Evolutionary conservation across 192 early-diverging fungal species (phyloP).

Genomic region (Tieghemiomyces parasiticus): DNA sequence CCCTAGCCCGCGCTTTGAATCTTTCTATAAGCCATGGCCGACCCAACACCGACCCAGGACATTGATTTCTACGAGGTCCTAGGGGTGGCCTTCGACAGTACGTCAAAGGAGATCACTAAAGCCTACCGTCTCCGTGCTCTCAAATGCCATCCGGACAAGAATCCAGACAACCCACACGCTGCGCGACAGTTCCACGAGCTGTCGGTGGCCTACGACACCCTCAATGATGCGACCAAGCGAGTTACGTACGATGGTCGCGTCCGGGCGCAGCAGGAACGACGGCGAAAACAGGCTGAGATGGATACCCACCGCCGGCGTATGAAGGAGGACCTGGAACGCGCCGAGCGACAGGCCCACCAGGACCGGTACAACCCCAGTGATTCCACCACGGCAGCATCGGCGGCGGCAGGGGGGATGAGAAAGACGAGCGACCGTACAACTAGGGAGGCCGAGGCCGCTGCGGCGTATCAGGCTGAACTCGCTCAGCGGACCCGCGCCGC

Average conservation of each 20-base stretch:
- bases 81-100: not conserved
- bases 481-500: too few relatives aligned
- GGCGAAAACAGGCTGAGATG: not conserved
- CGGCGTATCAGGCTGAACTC: too few relatives aligned
- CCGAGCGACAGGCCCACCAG: slow-evolving; percentile 4
- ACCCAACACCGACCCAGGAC: too few relatives aligned
- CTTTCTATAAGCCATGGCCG: too few relatives aligned
- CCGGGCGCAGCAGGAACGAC: not conserved
- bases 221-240: slow-evolving; percentile 8
- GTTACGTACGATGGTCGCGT: not conserved
- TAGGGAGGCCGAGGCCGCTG: too few relatives aligned
- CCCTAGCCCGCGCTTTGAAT: too few relatives aligned
- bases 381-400: too few relatives aligned
- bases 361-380: too few relatives aligned
- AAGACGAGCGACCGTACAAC: too few relatives aligned
- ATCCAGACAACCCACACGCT: slow-evolving; percentile 1
- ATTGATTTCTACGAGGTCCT: slow-evolving; percentile 5
- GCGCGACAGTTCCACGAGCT: slow-evolving; percentile 4
- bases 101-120: slow-evolving; percentile 7
- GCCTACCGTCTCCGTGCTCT: slow-evolving; percentile 4
- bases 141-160: slow-evolving; percentile 6
- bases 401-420: too few relatives aligned
- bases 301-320: not conserved
- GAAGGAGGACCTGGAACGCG: slow-evolving; percentile 8
- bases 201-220: slow-evolving; percentile 1